These are phyloP conservation scores for Aureobasidium namibiae DNA, from an alignment of 2,329 filamentous ascomycete genomes.

Conservation along the genomic window DNA sequence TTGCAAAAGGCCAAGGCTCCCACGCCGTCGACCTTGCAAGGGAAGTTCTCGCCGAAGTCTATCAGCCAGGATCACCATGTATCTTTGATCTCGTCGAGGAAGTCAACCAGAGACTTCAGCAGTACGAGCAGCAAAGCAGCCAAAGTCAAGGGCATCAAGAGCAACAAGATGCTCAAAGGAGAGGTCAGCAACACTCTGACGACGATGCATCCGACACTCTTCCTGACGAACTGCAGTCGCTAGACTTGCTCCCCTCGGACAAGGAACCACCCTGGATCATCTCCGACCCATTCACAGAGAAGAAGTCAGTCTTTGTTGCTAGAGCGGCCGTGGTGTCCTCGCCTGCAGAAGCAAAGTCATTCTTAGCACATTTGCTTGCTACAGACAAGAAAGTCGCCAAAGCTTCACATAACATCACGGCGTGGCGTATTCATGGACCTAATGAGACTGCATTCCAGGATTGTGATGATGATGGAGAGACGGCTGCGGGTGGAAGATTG, in stretches of 20 bases:
- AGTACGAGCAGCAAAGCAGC: slow-evolving; percentile 18
- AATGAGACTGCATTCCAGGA: slow-evolving; percentile 61
- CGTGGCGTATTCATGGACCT: slow-evolving; percentile 69
- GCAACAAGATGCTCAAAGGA: slow-evolving; percentile 23
- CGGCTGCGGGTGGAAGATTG: slow-evolving; percentile 76
- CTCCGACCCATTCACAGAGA: slow-evolving; percentile 66
- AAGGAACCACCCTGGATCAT: slow-evolving; percentile 58
- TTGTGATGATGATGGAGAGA: slow-evolving; percentile 93
- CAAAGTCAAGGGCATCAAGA: slow-evolving; percentile 18
- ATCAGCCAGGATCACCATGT: slow-evolving; percentile 67
- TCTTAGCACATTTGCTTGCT: slow-evolving; percentile 65
- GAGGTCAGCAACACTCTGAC: slow-evolving; percentile 21
- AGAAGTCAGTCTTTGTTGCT: slow-evolving; percentile 82
- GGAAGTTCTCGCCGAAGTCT: slow-evolving; percentile 59
- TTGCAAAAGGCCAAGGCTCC: slow-evolving; percentile 61
- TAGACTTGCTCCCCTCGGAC: slow-evolving; percentile 30
- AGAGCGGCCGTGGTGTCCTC: slow-evolving; percentile 63
- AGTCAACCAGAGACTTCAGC: slow-evolving; percentile 25
- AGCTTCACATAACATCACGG: slow-evolving; percentile 92
- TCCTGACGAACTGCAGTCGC: slow-evolving; percentile 25
- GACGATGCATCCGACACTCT: neutral
- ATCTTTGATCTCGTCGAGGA: slow-evolving; percentile 83
- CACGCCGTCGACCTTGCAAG: slow-evolving; percentile 62
- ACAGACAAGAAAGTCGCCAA: slow-evolving; percentile 77
- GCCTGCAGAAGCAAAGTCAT: slow-evolving; percentile 61